These are phyloP conservation scores for Lactifluus pinguis DNA, from an alignment of 768 basidiomycete genomes.

Conservation along the genomic window DNA sequence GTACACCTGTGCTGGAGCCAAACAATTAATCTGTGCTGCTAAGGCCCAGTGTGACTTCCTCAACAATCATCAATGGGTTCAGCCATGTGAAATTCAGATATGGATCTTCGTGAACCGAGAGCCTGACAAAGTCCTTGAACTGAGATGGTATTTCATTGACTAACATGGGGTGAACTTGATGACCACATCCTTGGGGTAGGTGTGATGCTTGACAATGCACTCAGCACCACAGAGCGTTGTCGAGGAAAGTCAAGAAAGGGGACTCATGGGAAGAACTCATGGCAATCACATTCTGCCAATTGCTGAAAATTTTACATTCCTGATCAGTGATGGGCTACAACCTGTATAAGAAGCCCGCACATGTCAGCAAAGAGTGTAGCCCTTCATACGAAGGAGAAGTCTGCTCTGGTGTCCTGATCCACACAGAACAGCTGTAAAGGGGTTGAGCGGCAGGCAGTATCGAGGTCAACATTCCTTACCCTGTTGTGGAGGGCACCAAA, in stretches of 20 bases:
- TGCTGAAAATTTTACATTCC: background rate
- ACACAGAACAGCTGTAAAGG: too few relatives aligned
- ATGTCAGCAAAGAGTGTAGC: constrained; percentile 9
- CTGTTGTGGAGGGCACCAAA: constrained; percentile 5
- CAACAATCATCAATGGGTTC: background rate
- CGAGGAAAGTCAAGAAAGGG: too few relatives aligned
- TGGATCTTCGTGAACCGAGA: background rate
- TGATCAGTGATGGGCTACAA: background rate
- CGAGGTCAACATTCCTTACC: background rate
- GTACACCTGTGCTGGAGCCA: too few relatives aligned
- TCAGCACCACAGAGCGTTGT: too few relatives aligned
- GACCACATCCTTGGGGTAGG: too few relatives aligned
- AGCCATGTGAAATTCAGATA: constrained; percentile 7
- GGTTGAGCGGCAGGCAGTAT: too few relatives aligned
- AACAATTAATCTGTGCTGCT: too few relatives aligned
- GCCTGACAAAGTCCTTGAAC: background rate
- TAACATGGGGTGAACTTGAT: too few relatives aligned
- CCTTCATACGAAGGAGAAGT: constrained; percentile 1
- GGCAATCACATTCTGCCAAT: constrained; percentile 1
- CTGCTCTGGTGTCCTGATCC: constrained; percentile 3
- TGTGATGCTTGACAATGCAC: too few relatives aligned
- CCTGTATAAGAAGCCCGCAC: background rate
- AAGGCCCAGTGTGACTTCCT: background rate
- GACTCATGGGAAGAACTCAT: too few relatives aligned
- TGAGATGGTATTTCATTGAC: background rate